Evolutionary conservation across 495 filamentous ascomycete species (phyloP).

Genomic region (Xylaria flabelliformis): DNA sequence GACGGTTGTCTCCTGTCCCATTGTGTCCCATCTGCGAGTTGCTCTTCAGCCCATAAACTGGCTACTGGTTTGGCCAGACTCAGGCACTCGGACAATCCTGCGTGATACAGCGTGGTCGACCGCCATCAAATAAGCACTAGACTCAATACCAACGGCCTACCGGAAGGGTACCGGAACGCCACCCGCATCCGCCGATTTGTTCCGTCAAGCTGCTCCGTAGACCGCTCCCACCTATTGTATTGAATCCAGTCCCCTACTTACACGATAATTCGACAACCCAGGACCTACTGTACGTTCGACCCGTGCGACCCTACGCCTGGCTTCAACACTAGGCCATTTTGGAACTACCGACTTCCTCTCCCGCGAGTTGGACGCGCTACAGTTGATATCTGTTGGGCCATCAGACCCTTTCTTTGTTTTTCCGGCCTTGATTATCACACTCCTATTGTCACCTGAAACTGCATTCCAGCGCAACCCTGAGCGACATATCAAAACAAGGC

Average conservation of each 20-base stretch:
- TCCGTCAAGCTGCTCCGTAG: conserved; percentile 21
- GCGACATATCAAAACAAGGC: conserved; percentile 18
- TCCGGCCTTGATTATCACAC: neutral
- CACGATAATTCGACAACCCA: conserved; percentile 12
- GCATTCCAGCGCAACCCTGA: conserved; percentile 26
- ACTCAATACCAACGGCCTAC: conserved; percentile 9
- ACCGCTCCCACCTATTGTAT: conserved; percentile 15
- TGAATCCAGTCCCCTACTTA: conserved; percentile 7
- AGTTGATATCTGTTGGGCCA: conserved; percentile 7
- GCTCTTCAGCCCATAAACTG: neutral
- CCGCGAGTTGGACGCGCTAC: neutral
- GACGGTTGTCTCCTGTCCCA: neutral
- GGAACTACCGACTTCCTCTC: neutral
- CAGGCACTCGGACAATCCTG: conserved; percentile 4
- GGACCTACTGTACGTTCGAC: conserved; percentile 14
- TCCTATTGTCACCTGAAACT: conserved; percentile 24
- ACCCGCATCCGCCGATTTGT: conserved; percentile 24
- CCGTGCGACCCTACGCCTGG: conserved; percentile 12
- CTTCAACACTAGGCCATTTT: conserved; percentile 19
- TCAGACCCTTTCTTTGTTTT: neutral
- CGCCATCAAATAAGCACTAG: conserved; percentile 22
- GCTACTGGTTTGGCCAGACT: neutral
- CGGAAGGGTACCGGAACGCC: conserved; percentile 12
- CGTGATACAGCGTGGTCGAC: conserved; percentile 4
- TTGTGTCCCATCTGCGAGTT: neutral